A percentile compares a stretch with the other conserved stretches of the same genome.
Evolutionary conservation across 2,329 filamentous ascomycete genomes (phyloP).

Genomic region (Elsinoe arachidis): DNA sequence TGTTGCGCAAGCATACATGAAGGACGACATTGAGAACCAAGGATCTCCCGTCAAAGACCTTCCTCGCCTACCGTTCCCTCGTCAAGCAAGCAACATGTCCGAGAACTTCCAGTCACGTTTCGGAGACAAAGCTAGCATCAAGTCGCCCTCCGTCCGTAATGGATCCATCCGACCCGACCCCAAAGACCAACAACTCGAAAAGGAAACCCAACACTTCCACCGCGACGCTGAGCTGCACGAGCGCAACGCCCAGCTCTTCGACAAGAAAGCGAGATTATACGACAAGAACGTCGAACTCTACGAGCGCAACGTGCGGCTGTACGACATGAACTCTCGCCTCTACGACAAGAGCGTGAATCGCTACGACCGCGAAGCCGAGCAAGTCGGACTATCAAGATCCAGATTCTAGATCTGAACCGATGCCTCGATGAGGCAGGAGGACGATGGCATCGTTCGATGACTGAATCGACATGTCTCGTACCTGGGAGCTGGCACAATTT

Average conservation of each 20-base stretch:
- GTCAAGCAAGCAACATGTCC: not conserved
- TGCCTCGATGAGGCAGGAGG: not conserved
- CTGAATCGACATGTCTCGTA: no score
- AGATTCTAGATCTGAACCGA: not conserved
- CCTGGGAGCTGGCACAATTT: no score
- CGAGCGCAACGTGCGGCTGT: constrained; percentile 1
- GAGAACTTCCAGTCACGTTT: not conserved
- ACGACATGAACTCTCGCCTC: constrained; percentile 4
- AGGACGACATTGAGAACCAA: not conserved
- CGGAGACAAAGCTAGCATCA: not conserved
- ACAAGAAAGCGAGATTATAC: constrained; percentile 4
- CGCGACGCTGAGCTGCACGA: constrained; percentile 5
- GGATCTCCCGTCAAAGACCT: not conserved
- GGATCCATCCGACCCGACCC: constrained; percentile 2
- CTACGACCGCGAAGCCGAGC: not conserved
- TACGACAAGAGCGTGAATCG: constrained; percentile 5
- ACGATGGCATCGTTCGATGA: no score
- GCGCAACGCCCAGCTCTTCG: constrained; percentile 1
- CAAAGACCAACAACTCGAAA: not conserved
- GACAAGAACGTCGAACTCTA: constrained; percentile 9
- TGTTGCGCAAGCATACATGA: not conserved
- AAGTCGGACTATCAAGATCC: constrained; percentile 4
- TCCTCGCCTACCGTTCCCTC: not conserved
- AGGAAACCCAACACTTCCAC: not conserved
- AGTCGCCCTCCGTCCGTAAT: not conserved